Evolutionary conservation across 2,329 filamentous ascomycete genomes (phyloP).

Genomic region (Xylaria sp.): DNA sequence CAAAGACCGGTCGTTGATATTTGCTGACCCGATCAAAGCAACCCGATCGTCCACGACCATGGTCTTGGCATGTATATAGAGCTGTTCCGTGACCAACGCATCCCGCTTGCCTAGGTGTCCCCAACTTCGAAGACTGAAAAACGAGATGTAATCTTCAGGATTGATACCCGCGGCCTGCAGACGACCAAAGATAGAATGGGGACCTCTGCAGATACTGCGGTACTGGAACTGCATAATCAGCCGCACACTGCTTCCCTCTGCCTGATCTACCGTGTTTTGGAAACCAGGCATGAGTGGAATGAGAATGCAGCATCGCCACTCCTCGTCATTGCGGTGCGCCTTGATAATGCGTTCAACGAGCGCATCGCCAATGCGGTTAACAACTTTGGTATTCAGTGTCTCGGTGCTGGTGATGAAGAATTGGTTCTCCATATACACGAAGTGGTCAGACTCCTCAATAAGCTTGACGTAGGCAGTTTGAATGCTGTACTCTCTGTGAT

Average conservation of each 20-base stretch:
- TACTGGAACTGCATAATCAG: constrained; percentile 97
- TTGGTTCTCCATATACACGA: constrained; percentile 98
- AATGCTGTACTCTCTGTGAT: constrained; percentile 86
- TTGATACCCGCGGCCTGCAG: constrained; percentile 76
- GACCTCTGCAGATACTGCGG: constrained; percentile 89
- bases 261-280: constrained; percentile 90
- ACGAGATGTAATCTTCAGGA: constrained; percentile 90
- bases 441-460: constrained; percentile 92
- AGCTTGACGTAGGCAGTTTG: constrained; percentile 92
- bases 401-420: constrained; percentile 95
- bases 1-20: constrained; percentile 98
- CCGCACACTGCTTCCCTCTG: constrained; percentile 89
- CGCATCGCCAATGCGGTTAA: constrained; percentile 91
- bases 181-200: constrained; percentile 85
- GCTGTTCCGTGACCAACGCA: constrained; percentile 83
- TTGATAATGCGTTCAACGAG: constrained; percentile 86
- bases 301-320: constrained; percentile 84
- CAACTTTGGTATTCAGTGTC: constrained; percentile 78
- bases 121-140: constrained; percentile 90
- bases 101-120: constrained; percentile 81
- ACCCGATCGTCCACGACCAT: constrained; percentile 94
- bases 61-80: constrained; percentile 96
- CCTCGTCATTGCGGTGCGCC: constrained; percentile 75
- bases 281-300: constrained; percentile 98
- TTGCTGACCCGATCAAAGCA: constrained; percentile 91